A percentile compares a stretch with the other conserved stretches of the same genome.
Evolutionary conservation across 371 early-diverging fungal genomes (phyloP).

Genomic region (Phascolomyces articulosus): DNA sequence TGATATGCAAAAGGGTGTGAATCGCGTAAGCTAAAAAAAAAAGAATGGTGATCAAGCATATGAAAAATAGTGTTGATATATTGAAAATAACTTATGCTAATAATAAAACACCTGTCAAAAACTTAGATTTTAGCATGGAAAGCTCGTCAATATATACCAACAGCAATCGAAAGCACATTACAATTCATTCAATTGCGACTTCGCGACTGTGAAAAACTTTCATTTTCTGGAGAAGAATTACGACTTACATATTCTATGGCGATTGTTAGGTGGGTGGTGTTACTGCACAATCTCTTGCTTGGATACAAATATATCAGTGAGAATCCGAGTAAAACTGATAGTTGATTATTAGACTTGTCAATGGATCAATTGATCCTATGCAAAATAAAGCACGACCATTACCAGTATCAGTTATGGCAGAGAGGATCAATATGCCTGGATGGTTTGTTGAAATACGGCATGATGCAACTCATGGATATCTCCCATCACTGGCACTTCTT

Average conservation of each 20-base stretch:
- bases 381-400: conserved; percentile 55
- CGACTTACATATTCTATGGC: conserved; percentile 62
- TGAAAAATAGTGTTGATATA: no score
- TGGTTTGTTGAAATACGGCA: conserved; percentile 76
- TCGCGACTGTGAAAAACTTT: conserved; percentile 43
- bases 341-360: conserved; percentile 67
- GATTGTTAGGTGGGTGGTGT: conserved; percentile 45
- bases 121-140: conserved; percentile 67
- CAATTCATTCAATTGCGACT: conserved; percentile 57
- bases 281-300: no score
- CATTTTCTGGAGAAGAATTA: conserved; percentile 55
- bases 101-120: neutral
- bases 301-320: no score
- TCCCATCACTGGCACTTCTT: conserved; percentile 63
- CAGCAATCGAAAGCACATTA: conserved; percentile 61
- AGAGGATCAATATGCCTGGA: conserved; percentile 56
- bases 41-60: no score
- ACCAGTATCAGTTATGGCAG: conserved; percentile 59
- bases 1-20: conserved; percentile 23
- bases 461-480: conserved; percentile 65
- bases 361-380: conserved; percentile 66
- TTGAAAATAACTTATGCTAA: neutral
- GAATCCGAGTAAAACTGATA: no score
- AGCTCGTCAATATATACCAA: conserved; percentile 61
- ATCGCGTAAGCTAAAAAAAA: conserved; percentile 28